These are phyloP conservation scores for Phytophthora macrochlamydospora DNA, from an alignment of 352 stramenopile species.

Conservation along the genomic window DNA sequence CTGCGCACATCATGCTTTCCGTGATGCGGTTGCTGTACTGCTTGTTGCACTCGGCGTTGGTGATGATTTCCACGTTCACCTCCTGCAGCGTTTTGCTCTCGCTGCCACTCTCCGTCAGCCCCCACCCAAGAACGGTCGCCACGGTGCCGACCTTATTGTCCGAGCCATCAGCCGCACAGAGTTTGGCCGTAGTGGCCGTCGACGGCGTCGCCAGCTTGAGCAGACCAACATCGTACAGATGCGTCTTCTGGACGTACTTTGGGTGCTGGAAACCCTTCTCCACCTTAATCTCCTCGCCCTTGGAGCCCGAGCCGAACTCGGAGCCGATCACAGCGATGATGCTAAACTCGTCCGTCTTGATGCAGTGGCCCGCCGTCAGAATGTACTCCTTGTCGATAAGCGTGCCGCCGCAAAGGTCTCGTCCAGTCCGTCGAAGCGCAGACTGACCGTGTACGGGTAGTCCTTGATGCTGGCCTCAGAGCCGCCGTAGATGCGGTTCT, in stretches of 20 bases:
- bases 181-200: slow-evolving; percentile 34
- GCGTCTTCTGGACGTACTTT: slow-evolving; percentile 28
- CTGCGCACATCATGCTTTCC: slow-evolving; percentile 67
- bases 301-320: slow-evolving; percentile 14
- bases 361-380: slow-evolving; percentile 72
- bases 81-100: slow-evolving; percentile 41
- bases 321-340: slow-evolving; percentile 44
- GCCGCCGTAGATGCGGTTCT: slow-evolving; percentile 58
- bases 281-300: slow-evolving; percentile 31
- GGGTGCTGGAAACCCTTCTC: slow-evolving; percentile 25
- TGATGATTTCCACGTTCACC: slow-evolving; percentile 59
- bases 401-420: slow-evolving; percentile 60
- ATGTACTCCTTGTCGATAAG: slow-evolving; percentile 66
- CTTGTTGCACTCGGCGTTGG: slow-evolving; percentile 59
- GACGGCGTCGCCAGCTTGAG: slow-evolving; percentile 57
- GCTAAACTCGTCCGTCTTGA: slow-evolving; percentile 39
- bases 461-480: slow-evolving; percentile 47
- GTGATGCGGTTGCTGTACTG: slow-evolving; percentile 59
- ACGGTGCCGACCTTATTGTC: slow-evolving; percentile 53
- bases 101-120: slow-evolving; percentile 46
- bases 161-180: slow-evolving; percentile 46
- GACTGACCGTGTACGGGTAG: slow-evolving; percentile 54
- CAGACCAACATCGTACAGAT: slow-evolving; percentile 54
- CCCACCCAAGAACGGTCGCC: slow-evolving; percentile 60
- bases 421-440: slow-evolving; percentile 41